Evolutionary conservation across 2,329 filamentous ascomycete genomes (phyloP), one percentile per base, ranked within the genome.

Genomic region (Pseudocercospora crystallina): DNA sequence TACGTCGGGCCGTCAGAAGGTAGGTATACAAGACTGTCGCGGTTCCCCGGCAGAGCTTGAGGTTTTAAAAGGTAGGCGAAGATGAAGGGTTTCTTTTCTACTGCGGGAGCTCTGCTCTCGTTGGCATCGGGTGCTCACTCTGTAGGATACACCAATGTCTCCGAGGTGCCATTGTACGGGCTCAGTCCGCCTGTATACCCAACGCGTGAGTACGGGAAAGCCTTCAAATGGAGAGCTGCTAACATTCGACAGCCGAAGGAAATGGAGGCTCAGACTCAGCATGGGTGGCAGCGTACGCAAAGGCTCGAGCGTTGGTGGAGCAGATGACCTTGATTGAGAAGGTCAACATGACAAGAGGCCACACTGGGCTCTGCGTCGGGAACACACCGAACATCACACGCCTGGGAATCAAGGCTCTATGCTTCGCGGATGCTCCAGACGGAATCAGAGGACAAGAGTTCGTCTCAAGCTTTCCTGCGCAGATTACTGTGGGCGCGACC

Each of bases 381-480:
- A 90, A 92, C 62, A 87, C 86, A 0, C 87, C 87, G 9, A 87
- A 85, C 51, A 86, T 84, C 1, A 67, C 74, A 12, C 80, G 88
- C 5, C 77, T 91, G 12, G 86, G 86, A 1, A 85, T 92, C 54
- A 85, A 86, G 1, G 81, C 84, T 58, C 31, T 64, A 11, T 61
- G 57, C 41, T 54, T 61, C 38, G 48, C 50, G 5, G 62, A 65
- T 46, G 50, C 56, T n/a, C 56, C 55, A n/a, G 53, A 58, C 33
- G 88, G 89, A 2, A 76, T 94, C 11, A 81, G 86, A 26, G 81
- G 81, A n/a, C 82, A 86, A 1, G 86, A 90, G 57, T 83, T 88
- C 53, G 82, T 85, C 45, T 90, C 87, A 0, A 86, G 83, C 0
- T 94, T 92, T 60, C 88, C 89, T 0, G 80, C 87, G 8, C 88